Conservation (phyloP, 768 basidiomycete species). For the Agaricus subrufescens region DNA sequence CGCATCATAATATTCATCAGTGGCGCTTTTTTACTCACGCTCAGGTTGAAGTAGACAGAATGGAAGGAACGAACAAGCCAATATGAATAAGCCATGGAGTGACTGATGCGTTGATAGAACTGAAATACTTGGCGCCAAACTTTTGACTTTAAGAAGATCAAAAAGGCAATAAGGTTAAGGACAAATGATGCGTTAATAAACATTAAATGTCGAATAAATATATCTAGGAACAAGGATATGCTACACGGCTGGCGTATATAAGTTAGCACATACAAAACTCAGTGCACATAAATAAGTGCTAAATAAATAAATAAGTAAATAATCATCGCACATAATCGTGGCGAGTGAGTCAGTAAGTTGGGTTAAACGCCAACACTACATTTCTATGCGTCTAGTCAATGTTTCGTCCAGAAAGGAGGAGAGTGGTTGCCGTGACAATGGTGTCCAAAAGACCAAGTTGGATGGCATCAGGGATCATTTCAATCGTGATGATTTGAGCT, state of each 20-base stretch:
- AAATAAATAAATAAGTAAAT: conserved; percentile 1
- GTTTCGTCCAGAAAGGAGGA: conserved; percentile 58
- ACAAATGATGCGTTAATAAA: too few relatives aligned
- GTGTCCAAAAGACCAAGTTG: conserved; percentile 50
- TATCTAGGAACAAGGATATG: too few relatives aligned
- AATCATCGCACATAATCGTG: background rate
- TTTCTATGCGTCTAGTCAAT: conserved; percentile 41
- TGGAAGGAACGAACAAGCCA: too few relatives aligned
- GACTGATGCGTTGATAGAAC: too few relatives aligned
- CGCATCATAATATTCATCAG: background rate
- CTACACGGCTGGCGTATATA: too few relatives aligned
- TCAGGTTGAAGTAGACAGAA: background rate
- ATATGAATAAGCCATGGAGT: too few relatives aligned
- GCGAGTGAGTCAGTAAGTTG: background rate
- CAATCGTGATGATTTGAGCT: conserved; percentile 42
- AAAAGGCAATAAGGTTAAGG: too few relatives aligned
- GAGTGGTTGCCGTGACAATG: conserved; percentile 43
- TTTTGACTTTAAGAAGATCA: too few relatives aligned
- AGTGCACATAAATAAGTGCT: too few relatives aligned
- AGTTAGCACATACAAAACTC: too few relatives aligned
- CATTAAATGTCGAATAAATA: too few relatives aligned
- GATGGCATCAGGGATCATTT: conserved; percentile 52
- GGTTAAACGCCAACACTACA: background rate
- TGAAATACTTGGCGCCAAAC: too few relatives aligned
- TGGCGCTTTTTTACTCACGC: background rate